Evolutionary conservation across 495 filamentous ascomycete species (phyloP), one percentile per base, ranked within the genome.

Genomic region (Aspergillus indologenus): DNA sequence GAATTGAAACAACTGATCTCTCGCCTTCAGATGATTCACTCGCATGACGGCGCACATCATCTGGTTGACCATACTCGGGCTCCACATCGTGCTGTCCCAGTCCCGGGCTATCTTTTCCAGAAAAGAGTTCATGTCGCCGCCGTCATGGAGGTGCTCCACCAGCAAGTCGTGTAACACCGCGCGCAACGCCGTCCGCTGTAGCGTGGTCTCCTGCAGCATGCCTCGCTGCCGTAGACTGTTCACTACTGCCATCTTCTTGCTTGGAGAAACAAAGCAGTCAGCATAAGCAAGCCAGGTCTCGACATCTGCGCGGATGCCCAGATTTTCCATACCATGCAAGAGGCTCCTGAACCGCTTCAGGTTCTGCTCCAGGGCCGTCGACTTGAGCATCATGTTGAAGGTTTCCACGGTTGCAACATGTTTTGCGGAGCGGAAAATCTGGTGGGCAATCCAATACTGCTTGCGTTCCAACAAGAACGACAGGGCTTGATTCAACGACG

Each of bases 281-380:
- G 80, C 58, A 15, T 81, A 71, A 8, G 70, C 60, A 17, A 76
- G 45, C 80, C 79, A 82, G 12, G 77, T 82, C 3, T 69, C n/a
- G 29, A 67, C 24, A 50, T 79, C 73, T 18, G 80, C 78, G 9
- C 61, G 59, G 47, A 83, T 64, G 0, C 70, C 56, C 19, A 62
- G 46, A 52, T 63, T 59, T 14, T 61, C 45, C 77, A 82, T 80
- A 21, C 51, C 46, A 5, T 58, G 44, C 20, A 81, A 51, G 18
- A 76, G 53, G 3, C 53, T 40, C 11, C 61, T 63, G 42, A 81
- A 81, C 3, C 56, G 60, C 4, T 29, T 53, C 20, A 73, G 49
- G 61, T 81, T 68, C 53, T 74, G 74, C 31, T 62, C 67, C 34
- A 54, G 57, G 34, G 78, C 77, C 34, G 71, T 61, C 17, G 61